These are phyloP conservation scores for Ustilago tritici DNA, from an alignment of 1,284 basidiomycete genomes.

Conservation along the genomic window DNA sequence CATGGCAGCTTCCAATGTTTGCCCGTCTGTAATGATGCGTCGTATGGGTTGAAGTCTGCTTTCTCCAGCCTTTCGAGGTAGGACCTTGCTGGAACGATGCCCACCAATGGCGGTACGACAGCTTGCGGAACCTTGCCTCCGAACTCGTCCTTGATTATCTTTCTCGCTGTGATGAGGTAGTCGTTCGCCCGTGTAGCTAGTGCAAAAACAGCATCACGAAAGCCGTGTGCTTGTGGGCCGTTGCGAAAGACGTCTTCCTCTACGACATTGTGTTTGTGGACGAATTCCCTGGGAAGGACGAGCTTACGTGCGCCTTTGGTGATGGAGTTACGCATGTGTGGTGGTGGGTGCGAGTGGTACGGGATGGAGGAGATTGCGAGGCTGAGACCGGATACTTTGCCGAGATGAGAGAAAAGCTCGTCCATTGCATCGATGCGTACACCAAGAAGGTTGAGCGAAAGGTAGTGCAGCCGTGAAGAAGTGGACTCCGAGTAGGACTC, in stretches of 20 bases:
- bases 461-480: constrained; percentile 61
- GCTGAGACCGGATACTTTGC: constrained; percentile 65
- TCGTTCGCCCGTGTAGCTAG: constrained; percentile 91
- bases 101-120: constrained; percentile 82
- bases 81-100: constrained; percentile 79
- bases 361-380: constrained; percentile 59
- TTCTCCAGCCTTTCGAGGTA: constrained; percentile 82
- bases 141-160: constrained; percentile 77
- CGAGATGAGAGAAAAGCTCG: constrained; percentile 67
- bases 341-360: constrained; percentile 61
- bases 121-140: constrained; percentile 76
- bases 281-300: constrained; percentile 86
- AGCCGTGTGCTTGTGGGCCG: constrained; percentile 77
- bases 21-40: constrained; percentile 75
- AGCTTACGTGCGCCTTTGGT: constrained; percentile 74
- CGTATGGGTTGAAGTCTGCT: constrained; percentile 85
- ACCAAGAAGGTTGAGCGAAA: constrained; percentile 61
- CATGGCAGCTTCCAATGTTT: constrained; percentile 88
- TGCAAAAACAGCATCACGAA: constrained; percentile 82
- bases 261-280: constrained; percentile 80
- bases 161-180: constrained; percentile 84
- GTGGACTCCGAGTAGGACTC: constrained; percentile 65
- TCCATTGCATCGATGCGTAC: constrained; percentile 49
- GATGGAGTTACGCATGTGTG: constrained; percentile 53
- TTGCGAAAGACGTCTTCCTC: constrained; percentile 87